Conservation (phyloP, 2,329 filamentous ascomycete genomes). For the Apiospora rasikravindrae region DNA sequence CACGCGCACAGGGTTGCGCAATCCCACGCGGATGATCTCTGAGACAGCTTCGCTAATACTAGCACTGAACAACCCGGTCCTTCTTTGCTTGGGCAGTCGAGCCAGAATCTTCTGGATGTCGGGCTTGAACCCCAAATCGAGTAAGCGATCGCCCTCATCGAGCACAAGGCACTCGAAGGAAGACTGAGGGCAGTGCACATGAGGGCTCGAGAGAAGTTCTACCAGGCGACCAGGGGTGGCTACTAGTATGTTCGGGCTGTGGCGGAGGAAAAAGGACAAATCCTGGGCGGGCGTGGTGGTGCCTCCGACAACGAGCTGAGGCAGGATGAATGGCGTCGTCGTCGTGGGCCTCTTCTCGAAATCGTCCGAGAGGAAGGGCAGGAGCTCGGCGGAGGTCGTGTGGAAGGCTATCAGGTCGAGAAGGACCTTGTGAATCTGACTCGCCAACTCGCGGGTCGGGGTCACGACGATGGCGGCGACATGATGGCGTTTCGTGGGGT, state of each 20-base stretch:
- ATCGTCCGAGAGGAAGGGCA: conserved; percentile 61
- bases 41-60: conserved; percentile 95
- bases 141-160: conserved; percentile 90
- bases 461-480: conserved; percentile 90
- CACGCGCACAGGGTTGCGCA: conserved; percentile 94
- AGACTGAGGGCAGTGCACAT: conserved; percentile 86
- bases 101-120: conserved; percentile 86
- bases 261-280: conserved; percentile 80
- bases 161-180: conserved; percentile 92
- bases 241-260: conserved; percentile 86
- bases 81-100: conserved; percentile 86
- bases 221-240: conserved; percentile 89
- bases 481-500: conserved; percentile 87
- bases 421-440: conserved; percentile 86
- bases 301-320: conserved; percentile 88
- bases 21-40: conserved; percentile 87
- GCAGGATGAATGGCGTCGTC: conserved; percentile 65
- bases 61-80: conserved; percentile 93
- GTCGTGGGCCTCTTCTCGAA: conserved; percentile 61
- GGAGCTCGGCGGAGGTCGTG: conserved; percentile 71
- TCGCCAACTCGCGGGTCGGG: conserved; percentile 89
- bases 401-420: conserved; percentile 82
- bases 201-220: conserved; percentile 82
- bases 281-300: conserved; percentile 82
- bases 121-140: conserved; percentile 93